A percentile compares a stretch with the other conserved stretches of the same genome.
Evolutionary conservation across 345 rosid species (phyloP).

Genomic region (Linum lewisii): DNA sequence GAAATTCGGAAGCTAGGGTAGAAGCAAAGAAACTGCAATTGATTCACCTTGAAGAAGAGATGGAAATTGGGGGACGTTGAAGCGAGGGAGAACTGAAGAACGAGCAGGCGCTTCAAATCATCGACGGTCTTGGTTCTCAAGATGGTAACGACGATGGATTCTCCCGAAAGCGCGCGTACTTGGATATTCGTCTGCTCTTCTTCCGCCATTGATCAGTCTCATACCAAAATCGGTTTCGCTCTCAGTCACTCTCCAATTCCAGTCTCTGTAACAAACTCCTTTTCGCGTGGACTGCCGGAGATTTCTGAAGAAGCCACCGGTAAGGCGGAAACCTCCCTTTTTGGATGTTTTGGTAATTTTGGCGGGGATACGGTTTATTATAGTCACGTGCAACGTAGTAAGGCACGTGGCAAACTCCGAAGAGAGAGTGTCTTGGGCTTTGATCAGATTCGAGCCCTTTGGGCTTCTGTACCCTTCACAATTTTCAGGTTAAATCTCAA

Average conservation of each 20-base stretch:
- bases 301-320: too few relatives aligned
- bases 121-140: constrained; percentile 29
- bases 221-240: background rate
- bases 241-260: background rate
- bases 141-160: constrained; percentile 33
- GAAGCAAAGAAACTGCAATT: background rate
- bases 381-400: too few relatives aligned
- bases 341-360: too few relatives aligned
- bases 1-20: background rate
- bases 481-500: too few relatives aligned
- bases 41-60: constrained; percentile 60
- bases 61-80: constrained; percentile 60
- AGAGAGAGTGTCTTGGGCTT: too few relatives aligned
- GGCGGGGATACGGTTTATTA: too few relatives aligned
- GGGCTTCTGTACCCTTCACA: too few relatives aligned
- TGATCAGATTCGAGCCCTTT: too few relatives aligned
- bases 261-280: background rate
- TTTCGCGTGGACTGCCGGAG: too few relatives aligned
- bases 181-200: constrained; percentile 36
- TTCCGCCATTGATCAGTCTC: background rate
- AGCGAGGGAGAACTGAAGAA: constrained; percentile 50
- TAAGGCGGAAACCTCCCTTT: too few relatives aligned
- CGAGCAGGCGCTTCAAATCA: constrained; percentile 53
- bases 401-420: too few relatives aligned
- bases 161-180: constrained; percentile 59